Percentiles rank a stretch among this genome's conserved stretches.
Evolutionary conservation across 192 early-diverging fungal genomes (phyloP).

Genomic region (Backusella tarrabulga): DNA sequence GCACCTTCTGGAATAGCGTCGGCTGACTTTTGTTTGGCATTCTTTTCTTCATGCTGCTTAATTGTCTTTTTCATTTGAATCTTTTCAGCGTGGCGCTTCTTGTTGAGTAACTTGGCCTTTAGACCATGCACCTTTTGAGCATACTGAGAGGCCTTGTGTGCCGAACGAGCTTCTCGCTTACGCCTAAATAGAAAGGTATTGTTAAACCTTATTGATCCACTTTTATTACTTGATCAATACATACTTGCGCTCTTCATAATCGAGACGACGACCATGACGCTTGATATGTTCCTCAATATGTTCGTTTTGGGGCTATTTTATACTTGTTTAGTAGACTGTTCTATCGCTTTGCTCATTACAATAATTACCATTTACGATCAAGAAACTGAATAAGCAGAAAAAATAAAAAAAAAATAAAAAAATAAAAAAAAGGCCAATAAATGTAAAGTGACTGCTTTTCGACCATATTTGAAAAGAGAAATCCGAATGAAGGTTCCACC

Average conservation of each 20-base stretch:
- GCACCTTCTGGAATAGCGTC: conserved; percentile 93
- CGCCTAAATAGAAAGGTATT: conserved; percentile 54
- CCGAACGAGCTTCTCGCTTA: conserved; percentile 92
- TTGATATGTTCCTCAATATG: conserved; percentile 99
- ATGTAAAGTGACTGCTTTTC: not conserved
- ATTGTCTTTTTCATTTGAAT: conserved; percentile 99
- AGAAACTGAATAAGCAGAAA: not conserved
- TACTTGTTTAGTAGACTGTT: not conserved
- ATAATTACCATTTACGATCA: not conserved
- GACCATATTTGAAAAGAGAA: not conserved
- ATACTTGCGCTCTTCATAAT: conserved; percentile 92
- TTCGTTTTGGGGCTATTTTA: conserved; percentile 81
- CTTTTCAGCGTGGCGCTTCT: conserved; percentile 97
- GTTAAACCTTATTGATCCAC: not conserved
- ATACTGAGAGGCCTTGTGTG: conserved; percentile 87
- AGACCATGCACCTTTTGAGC: conserved; percentile 97
- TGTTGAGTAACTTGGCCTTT: conserved; percentile 98
- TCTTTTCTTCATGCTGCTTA: conserved; percentile 98
- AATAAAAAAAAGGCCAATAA: not conserved
- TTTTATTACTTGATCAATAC: not conserved
- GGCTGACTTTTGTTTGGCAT: conserved; percentile 90
- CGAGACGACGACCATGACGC: conserved; percentile 93
- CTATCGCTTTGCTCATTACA: not conserved
- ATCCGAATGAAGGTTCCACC: too few species aligned
- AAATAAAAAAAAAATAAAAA: not conserved